Evolutionary conservation across 306 rosid genomes (phyloP), one percentile per base, ranked within the genome.

Genomic region (Coriaria nepalensis): DNA sequence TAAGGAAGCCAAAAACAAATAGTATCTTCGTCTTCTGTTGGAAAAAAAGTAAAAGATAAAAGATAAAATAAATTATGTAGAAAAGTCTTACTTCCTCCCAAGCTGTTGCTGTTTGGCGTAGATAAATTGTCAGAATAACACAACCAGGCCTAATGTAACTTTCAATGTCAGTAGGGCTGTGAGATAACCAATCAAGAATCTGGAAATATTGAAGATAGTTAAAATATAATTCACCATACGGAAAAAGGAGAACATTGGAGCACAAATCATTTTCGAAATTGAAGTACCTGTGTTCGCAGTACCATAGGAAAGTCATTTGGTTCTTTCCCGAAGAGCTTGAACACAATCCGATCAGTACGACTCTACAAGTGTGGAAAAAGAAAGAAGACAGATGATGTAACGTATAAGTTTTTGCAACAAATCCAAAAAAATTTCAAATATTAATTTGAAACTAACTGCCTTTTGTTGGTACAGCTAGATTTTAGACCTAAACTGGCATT

Each of bases 121-220:
- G 68, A 62, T 84, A 80, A 49, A 78, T 59, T 7, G 94, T 84
- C 59, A 84, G 62, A 52, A 84, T 59, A 60, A 84, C 79, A 62
- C 94, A 84, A 52, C 92, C 92, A 47, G 94, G 92, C 78, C 78
- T 80, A 54, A 84, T 80, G 58, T 84, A 80, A 79, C 94, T 84
- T 65, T 84, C 92, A 8, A 84, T 78, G 43, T 84, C 92, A 0
- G 94, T 70, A 43, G 94, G 94, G 64, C 86, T 70, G 39, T 53
- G 79, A 44, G 86, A 78, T 70, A 84, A 64, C 94, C 94, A 84
- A 57, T 71, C 62, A 11, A 84, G 73, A 53, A 80, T 68, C 92
- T 84, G 71, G 10, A 20, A 39, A 40, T 35, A 36, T 64, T 54
- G 61, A 63, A 68, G 13, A 53, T 10, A 47, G 51, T 14, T 50